phyloP scores from a whole-genome alignment of 352 stramenopile genomes.

The Ophiocytium majus region DNA sequence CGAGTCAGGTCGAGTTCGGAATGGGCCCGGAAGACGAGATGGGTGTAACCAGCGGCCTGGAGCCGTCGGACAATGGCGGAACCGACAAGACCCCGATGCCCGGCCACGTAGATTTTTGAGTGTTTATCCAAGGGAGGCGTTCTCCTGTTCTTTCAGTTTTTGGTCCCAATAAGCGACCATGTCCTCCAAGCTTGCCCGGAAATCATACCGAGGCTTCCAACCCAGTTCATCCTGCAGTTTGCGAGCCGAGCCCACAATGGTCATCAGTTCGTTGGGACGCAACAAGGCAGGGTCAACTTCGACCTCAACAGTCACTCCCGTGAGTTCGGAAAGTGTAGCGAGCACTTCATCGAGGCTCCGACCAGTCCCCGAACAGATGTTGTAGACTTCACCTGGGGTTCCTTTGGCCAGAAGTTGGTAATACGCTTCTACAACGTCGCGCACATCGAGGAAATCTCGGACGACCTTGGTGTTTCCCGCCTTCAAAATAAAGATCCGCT shows the following conservation, averaged over 20 bases:
- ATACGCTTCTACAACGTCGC: not conserved
- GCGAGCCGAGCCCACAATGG: not conserved
- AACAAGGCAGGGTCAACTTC: conserved; percentile 1
- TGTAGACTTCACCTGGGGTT: not conserved
- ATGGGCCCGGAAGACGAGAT: not conserved
- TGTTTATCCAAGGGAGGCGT: conserved; percentile 16
- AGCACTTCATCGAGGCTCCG: not conserved
- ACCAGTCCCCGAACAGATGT: not conserved
- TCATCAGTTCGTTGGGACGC: not conserved
- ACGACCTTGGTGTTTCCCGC: not conserved
- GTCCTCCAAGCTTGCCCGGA: too few species aligned
- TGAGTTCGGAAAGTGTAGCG: not conserved
- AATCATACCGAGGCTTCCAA: too few species aligned
- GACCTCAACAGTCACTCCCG: not conserved
- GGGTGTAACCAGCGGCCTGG: not conserved
- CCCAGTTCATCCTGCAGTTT: too few species aligned
- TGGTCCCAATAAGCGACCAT: too few species aligned
- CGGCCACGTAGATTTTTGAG: not conserved
- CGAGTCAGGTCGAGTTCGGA: not conserved
- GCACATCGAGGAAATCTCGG: not conserved
- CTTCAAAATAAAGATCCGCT: not conserved
- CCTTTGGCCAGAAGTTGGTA: not conserved
- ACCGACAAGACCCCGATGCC: not conserved
- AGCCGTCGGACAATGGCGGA: not conserved
- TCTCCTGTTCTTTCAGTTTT: too few species aligned